Evolutionary conservation across 2,329 filamentous ascomycete genomes (phyloP).

Genomic region (Pochonia chlamydosporia): DNA sequence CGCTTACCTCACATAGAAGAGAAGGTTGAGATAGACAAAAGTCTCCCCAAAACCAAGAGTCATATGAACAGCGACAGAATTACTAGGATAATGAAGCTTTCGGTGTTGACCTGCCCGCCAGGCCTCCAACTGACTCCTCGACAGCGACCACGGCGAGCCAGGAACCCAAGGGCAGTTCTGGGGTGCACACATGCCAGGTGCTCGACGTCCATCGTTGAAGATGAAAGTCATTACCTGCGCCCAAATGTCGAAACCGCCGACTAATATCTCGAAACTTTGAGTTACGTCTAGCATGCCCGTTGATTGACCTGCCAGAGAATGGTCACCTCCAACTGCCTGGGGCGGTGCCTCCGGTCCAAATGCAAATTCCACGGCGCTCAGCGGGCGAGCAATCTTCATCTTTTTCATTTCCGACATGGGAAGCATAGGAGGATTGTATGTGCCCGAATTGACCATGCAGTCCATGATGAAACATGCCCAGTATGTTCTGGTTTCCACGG

Average conservation of each 20-base stretch:
- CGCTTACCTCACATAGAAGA: conserved; percentile 36
- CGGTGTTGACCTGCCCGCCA: conserved; percentile 31
- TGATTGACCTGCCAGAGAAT: conserved; percentile 3
- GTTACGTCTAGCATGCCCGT: conserved; percentile 18
- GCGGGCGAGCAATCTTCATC: conserved; percentile 23
- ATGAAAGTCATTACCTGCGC: conserved; percentile 34
- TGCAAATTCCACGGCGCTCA: conserved; percentile 30
- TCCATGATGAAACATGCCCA: conserved; percentile 42
- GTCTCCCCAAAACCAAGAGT: conserved; percentile 33
- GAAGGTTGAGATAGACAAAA: conserved; percentile 35
- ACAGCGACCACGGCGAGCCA: conserved; percentile 27
- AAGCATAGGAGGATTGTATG: conserved; percentile 30
- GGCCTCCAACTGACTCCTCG: conserved; percentile 20
- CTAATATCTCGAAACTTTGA: conserved; percentile 28
- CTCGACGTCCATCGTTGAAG: conserved; percentile 35
- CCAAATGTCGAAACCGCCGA: conserved; percentile 38
- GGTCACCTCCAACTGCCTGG: conserved; percentile 5
- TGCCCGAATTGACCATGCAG: conserved; percentile 36
- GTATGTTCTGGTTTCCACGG: conserved; percentile 33
- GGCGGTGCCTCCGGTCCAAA: conserved; percentile 25
- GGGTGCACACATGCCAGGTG: conserved; percentile 30
- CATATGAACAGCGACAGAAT: conserved; percentile 31
- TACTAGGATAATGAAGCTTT: conserved; percentile 29
- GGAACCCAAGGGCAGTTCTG: conserved; percentile 34
- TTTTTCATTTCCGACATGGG: conserved; percentile 28